Base-by-base conservation (phyloP, 2,329 filamentous ascomycete genomes). In the Fonsecaea monophora region DNA sequence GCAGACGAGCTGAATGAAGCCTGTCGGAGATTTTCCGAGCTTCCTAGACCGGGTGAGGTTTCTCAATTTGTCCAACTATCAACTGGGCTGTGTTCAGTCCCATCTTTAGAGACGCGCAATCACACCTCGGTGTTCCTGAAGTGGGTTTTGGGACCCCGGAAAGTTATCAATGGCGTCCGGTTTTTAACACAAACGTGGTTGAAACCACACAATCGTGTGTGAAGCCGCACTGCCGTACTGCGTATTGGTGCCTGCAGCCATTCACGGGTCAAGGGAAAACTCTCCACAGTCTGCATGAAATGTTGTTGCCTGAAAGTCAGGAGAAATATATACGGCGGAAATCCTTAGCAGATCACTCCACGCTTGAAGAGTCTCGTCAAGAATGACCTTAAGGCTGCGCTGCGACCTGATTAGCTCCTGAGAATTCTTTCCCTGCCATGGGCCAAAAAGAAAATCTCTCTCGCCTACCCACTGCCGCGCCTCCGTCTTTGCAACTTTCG, bases 381-480 rank as follows among this genome's bases (percentile, higher is more conserved):
- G 21, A 6, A 30, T 30, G 12, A 30, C 25, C 21, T 10, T 8
- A 4, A 50, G 45, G 12, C 25, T 30, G 45, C 21, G 45, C 45
- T 6, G 45, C 45, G 30, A 2, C 45, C 53, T 15, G 37, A 7
- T 15, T n/a, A 9, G 12, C 9, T 58, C 55, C 18, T 30, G 13
- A 30, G 5, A 35, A 15, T 3, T 8, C 30, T 21, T 40, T 15
- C 21, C 45, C 21, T n/a, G 32, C 34, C 15, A 61, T 61, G 58
- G 58, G 58, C 4, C 53, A 61, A 34, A 32, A 37, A 21, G 40
- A 61, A 35, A n/a, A 35, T 4, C 25, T 50, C 38, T n/a, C 38
- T n/a, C 40, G 25, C 40, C n/a, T 5, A 21, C 38, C 40, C 18
- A 10, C 21, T 8, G 40, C 45, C 25, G 40, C 40, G 3, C n/a